Evolutionary conservation across 169 alveolate species (phyloP), one percentile per base, ranked within the genome.

Genomic region (Cryptosporidium sp.): DNA sequence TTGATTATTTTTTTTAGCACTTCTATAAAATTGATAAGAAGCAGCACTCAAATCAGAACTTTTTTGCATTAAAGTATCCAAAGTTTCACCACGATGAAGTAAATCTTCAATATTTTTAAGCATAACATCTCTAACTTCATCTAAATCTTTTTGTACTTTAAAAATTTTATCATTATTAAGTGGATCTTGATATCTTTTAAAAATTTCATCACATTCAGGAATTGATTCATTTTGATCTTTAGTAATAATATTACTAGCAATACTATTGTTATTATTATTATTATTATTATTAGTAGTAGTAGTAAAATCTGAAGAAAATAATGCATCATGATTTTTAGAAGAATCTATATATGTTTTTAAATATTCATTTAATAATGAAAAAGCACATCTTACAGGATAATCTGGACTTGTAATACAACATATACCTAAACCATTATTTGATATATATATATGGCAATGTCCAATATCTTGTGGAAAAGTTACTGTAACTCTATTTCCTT

Each of bases 21-120:
- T 96, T 58, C 97, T 93, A 84, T 95, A 95, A 72, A 96, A 95
- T 91, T 95, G 96, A 71, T 93, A 94, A 8, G 95, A 93, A 7
- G 95, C 94, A 62, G 93, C 94, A 29, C 97, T 94, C 69, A 97
- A 89, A 85, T 97, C 99, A 52, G 95, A 94, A 58, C 97, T 93
- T 91, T 96, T 95, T 60, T 96, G 96, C 99, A 97, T 97, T 45
- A 97, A 87, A 23, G 92, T 94, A 85, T 97, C 99, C 31, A 97
- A 94, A 58, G 95, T 95, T 91, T 97, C 99, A 18, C 99, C 99
- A 86, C 98, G 93, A 91, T 96, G 96, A 85, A 97, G 94, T 23
- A 97, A 61, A 85, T 96, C 96, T 56, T 80, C 93, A 51, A 94
- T 94, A 85, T 91, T 93, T 51, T 75, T 92, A 70, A 92, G 94